Evolutionary conservation across 768 basidiomycete species (phyloP).

Genomic region (Podaxis sp.): DNA sequence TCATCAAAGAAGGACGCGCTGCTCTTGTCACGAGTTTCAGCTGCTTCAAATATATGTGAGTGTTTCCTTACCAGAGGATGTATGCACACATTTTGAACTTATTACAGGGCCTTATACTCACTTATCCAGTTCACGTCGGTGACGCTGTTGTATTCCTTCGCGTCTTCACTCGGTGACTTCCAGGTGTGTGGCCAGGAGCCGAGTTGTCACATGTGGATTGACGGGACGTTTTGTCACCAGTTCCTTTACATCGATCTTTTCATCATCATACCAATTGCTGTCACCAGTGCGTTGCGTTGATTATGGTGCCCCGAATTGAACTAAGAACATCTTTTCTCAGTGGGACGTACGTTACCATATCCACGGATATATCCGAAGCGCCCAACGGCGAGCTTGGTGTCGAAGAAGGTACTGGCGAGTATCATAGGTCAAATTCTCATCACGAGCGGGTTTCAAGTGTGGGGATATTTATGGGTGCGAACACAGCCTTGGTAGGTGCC

Average conservation of each 20-base stretch:
- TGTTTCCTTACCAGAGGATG: slow-evolving; percentile 11
- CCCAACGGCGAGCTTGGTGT: slow-evolving; percentile 93
- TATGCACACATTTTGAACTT: slow-evolving; percentile 10
- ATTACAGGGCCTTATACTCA: slow-evolving; percentile 89
- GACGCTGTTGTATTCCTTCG: slow-evolving; percentile 92
- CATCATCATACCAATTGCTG: slow-evolving; percentile 95
- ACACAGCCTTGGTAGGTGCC: slow-evolving; percentile 69
- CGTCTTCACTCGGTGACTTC: slow-evolving; percentile 93
- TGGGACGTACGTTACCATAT: slow-evolving; percentile 93
- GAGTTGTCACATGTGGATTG: slow-evolving; percentile 10
- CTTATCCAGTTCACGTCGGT: slow-evolving; percentile 99
- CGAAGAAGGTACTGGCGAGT: slow-evolving; percentile 90
- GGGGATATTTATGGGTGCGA: slow-evolving; percentile 89
- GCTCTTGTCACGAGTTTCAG: slow-evolving; percentile 98
- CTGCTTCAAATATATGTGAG: slow-evolving; percentile 99
- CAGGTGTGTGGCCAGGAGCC: slow-evolving; percentile 50
- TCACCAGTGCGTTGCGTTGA: slow-evolving; percentile 69
- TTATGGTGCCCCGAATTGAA: slow-evolving; percentile 1
- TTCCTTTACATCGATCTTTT: slow-evolving; percentile 98
- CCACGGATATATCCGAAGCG: slow-evolving; percentile 82
- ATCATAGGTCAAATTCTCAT: slow-evolving; percentile 91
- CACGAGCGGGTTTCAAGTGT: slow-evolving; percentile 76
- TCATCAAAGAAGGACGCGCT: slow-evolving; percentile 94
- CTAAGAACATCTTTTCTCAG: slow-evolving; percentile 34
- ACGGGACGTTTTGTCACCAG: slow-evolving; percentile 30